A percentile compares a stretch with the other conserved stretches of the same genome.
phyloP scores from a whole-genome alignment of 2,329 filamentous ascomycete genomes.

The Aspergillus costaricaensis region DNA sequence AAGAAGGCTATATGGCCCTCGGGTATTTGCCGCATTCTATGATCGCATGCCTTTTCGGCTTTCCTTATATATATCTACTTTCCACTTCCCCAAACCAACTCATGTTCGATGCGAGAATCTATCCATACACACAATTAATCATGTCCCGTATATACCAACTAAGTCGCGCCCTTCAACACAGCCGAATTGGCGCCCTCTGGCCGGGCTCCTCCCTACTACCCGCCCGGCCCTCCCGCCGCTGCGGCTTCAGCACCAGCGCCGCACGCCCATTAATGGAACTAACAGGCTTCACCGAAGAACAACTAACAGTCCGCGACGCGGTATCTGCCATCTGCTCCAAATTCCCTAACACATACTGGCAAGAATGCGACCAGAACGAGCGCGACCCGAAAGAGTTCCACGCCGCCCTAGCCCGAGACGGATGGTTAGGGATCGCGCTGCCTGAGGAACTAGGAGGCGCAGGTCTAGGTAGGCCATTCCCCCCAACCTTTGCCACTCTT shows the following conservation, averaged over 20 bases:
- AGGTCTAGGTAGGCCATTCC: slow-evolving; percentile 55
- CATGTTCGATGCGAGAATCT: not conserved
- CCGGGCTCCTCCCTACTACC: not conserved
- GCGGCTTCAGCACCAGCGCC: slow-evolving; percentile 36
- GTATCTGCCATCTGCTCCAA: slow-evolving; percentile 67
- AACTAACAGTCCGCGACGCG: slow-evolving; percentile 71
- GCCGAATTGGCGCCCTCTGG: not conserved
- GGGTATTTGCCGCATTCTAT: not conserved
- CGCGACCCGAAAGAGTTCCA: slow-evolving; percentile 76
- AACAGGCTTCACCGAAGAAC: slow-evolving; percentile 70
- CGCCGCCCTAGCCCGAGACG: slow-evolving; percentile 69
- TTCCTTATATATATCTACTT: not conserved
- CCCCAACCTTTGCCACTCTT: not conserved
- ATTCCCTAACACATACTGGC: slow-evolving; percentile 75
- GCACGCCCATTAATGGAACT: slow-evolving; percentile 65
- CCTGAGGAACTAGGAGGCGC: slow-evolving; percentile 74
- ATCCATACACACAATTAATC: not conserved
- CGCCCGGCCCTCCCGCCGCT: not conserved
- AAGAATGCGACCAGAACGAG: slow-evolving; percentile 68
- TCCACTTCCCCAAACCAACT: not conserved
- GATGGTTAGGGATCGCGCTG: slow-evolving; percentile 80
- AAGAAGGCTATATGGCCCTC: not conserved
- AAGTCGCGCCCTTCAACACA: not conserved
- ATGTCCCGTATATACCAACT: slow-evolving; percentile 12
- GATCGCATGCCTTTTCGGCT: not conserved